Base-by-base conservation (phyloP, 148 eudicot species). In the Rhododendron simsii region DNA sequence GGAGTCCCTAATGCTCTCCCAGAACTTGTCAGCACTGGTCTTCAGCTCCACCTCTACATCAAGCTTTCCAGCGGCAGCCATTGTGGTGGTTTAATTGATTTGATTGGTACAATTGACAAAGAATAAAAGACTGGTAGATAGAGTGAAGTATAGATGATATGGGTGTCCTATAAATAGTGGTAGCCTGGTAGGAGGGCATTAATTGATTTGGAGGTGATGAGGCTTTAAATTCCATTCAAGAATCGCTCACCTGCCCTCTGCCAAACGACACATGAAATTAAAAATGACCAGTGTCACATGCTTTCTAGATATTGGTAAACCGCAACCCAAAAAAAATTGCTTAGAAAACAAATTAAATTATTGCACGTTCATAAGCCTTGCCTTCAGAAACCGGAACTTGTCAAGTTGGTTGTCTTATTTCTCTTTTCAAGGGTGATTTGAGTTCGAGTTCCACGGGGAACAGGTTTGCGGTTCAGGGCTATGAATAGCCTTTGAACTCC, bases 41-140 rank as follows among this genome's bases (percentile, higher is more conserved):
- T 96, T 92, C 78, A 93, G 69, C 88, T 94, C 97, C n/a, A 95
- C 93, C 30, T 94, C 98, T 8, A 95, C 94, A 33, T 96, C 98
- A 79, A 95, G 89, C 89, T 89, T 95, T 57, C 90, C 92, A 1
- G 79, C 28, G 28, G 86, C 83, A 35, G 92, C 89, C 93, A 90
- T 90, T 57, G 39, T 65, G 18, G 18, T 35, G 11, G 20, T 47
- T 20, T 10, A 23, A 28, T 48, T 6, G 78, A 61, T 20, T 67
- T 14, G 14, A 2, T 8, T 0, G n/a, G 2, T 61, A 47, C 1
- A 37, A 37, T 10, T 12, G n/a, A 18, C 18, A 3, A 11, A 44
- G 15, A 45, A 20, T 33, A 23, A 3, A 5, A 41, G 79, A 78
- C 28, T 9, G 61, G 61, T 18, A 77, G 7, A 11, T 1, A 12